Base-by-base conservation (phyloP, 169 alveolate species). In the Babesia sp. region DNA sequence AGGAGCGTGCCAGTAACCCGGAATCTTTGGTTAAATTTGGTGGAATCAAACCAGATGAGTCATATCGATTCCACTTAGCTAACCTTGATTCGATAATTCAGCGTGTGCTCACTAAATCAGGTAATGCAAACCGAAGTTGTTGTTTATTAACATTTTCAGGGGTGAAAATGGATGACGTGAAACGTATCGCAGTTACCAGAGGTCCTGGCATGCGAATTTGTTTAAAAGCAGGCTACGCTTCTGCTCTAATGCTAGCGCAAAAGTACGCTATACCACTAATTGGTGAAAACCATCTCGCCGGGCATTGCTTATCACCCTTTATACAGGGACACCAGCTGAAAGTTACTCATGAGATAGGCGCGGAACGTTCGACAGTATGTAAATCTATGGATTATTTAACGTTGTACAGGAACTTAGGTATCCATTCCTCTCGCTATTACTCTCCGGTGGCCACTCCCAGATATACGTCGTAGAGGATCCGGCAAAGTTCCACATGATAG, bases 381-480 rank as follows among this genome's bases (percentile, higher is more conserved):
- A 8, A 1, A 44, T 28, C 41, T 36, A 8, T 29, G 41, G 3
- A 22, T 7, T 6, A 29, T 39, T 5, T n/a, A 0, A 50, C 1
- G 1, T 2, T 26, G 39, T 1, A 18, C 50, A 81, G 89, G 85
- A 63, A 11, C 50, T 80, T 14, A 59, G 34, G 22, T 85, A 72
- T 53, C 91, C 91, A 3, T 85, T 56, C 55, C 70, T 85, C 31
- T 18, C 84, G 12, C 71, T 85, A 18, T 71, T 85, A 39, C 82
- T 84, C 22, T 85, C 91, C 16, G 91, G 91, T 3, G 91, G 92
- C 18, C 91, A 85, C 82, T 75, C 91, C n/a, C 91, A 83, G 39
- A 77, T 85, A 7, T 81, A 81, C 42, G 70, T 81, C 53, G 89
- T 73, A 46, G 81, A 71, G 69, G 55, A 63, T 29, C 82, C 89